Conservation (phyloP, 1,139 yeast species). For the Scheffersomyces stambukii region DNA sequence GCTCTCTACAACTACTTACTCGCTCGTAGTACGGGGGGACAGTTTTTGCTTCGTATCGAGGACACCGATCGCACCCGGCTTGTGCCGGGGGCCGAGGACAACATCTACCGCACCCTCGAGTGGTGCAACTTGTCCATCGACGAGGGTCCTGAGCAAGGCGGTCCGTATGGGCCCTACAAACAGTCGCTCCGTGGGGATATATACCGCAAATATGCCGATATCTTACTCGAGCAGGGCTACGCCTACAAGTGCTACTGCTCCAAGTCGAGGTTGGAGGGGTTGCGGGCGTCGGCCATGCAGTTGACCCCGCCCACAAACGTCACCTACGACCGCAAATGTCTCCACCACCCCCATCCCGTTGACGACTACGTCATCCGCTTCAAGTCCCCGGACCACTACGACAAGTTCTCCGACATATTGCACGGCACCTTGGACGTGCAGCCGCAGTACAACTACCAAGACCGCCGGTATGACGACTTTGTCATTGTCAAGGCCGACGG, state of each 20-base stretch:
- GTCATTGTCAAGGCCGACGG: slow-evolving; percentile 88
- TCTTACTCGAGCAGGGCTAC: slow-evolving; percentile 55
- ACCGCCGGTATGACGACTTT: slow-evolving; percentile 83
- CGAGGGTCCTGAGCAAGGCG: slow-evolving; percentile 76
- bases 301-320: slow-evolving; percentile 88
- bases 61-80: slow-evolving; percentile 86
- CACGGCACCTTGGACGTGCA: slow-evolving; percentile 77
- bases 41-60: slow-evolving; percentile 76
- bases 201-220: slow-evolving; percentile 54
- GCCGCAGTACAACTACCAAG: slow-evolving; percentile 68
- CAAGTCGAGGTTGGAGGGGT: slow-evolving; percentile 64
- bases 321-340: slow-evolving; percentile 83
- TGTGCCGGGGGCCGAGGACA: slow-evolving; percentile 76
- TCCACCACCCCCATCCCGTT: slow-evolving; percentile 18
- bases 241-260: slow-evolving; percentile 90
- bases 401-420: slow-evolving; percentile 62
- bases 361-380: slow-evolving; percentile 49
- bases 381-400: slow-evolving; percentile 67
- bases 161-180: slow-evolving; percentile 69
- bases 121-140: slow-evolving; percentile 80
- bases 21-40: slow-evolving; percentile 78
- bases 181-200: slow-evolving; percentile 76
- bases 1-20: slow-evolving; percentile 84
- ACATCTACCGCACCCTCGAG: slow-evolving; percentile 66
- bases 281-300: slow-evolving; percentile 69